These are phyloP conservation scores for Taphrina betulina DNA, from an alignment of 1,139 yeast genomes.

Conservation along the genomic window DNA sequence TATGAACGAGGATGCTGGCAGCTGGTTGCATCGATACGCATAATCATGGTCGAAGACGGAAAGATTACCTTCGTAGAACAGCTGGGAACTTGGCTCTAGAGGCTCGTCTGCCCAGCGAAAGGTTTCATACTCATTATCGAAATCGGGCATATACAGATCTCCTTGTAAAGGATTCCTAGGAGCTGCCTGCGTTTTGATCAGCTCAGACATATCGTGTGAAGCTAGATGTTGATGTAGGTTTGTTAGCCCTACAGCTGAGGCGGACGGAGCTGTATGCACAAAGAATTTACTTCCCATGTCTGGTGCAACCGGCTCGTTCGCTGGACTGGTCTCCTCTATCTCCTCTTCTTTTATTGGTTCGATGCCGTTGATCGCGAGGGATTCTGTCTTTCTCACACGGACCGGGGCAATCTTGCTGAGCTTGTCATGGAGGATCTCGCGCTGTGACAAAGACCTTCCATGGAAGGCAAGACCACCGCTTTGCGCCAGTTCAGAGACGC, in stretches of 20 bases:
- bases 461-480: background rate
- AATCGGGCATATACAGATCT: background rate
- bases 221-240: slow-evolving; percentile 20
- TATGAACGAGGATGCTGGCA: background rate
- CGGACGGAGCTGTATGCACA: background rate
- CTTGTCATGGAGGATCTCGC: slow-evolving; percentile 10
- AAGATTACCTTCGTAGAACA: background rate
- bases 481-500: slow-evolving; percentile 17
- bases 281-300: background rate
- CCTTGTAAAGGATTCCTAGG: background rate
- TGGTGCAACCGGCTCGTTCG: background rate
- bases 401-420: slow-evolving; percentile 28
- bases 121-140: slow-evolving; percentile 1
- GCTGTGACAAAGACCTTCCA: slow-evolving; percentile 14
- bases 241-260: too few relatives aligned
- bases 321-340: background rate
- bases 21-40: too few relatives aligned
- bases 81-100: background rate
- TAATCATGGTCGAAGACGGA: background rate
- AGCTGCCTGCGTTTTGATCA: slow-evolving; percentile 8
- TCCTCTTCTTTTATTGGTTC: slow-evolving; percentile 11
- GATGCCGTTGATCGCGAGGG: slow-evolving; percentile 2
- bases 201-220: slow-evolving; percentile 22
- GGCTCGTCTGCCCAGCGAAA: slow-evolving; percentile 14
- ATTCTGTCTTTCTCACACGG: background rate